Percentiles rank a stretch among this genome's conserved stretches.
Evolutionary conservation across 768 basidiomycete genomes (phyloP).

Genomic region (Kwoniella mangroviensis): DNA sequence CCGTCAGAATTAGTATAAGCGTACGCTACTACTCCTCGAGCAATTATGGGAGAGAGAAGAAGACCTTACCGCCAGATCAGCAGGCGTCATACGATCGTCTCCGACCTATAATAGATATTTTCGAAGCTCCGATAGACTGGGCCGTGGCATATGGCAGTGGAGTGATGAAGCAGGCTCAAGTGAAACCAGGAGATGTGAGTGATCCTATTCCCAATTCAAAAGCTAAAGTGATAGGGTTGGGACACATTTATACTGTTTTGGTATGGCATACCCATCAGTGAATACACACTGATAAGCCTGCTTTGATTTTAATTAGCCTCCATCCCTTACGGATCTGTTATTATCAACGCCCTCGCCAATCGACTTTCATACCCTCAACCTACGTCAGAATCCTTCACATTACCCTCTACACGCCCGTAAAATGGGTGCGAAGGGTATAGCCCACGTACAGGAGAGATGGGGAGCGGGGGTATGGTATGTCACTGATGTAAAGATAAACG

Average conservation of each 20-base stretch:
- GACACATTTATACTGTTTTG: too few relatives aligned
- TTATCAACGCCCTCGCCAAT: constrained; percentile 91
- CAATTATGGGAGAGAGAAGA: neutral
- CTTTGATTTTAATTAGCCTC: constrained; percentile 45
- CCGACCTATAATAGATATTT: constrained; percentile 67
- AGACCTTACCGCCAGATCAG: constrained; percentile 21
- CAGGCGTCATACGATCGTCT: constrained; percentile 37
- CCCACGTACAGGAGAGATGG: constrained; percentile 66
- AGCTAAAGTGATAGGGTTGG: too few relatives aligned
- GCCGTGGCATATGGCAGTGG: constrained; percentile 98
- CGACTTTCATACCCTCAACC: constrained; percentile 95
- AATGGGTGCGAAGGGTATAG: constrained; percentile 81
- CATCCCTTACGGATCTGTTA: constrained; percentile 93
- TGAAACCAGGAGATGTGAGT: constrained; percentile 43
- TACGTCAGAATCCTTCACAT: constrained; percentile 87
- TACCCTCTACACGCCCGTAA: constrained; percentile 87
- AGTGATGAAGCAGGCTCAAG: constrained; percentile 86
- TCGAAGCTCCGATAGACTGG: constrained; percentile 90
- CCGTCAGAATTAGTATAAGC: neutral
- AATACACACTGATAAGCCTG: too few relatives aligned
- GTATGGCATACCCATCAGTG: too few relatives aligned
- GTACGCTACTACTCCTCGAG: neutral
- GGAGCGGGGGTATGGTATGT: constrained; percentile 96
- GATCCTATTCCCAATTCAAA: neutral
- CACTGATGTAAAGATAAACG: constrained; percentile 79